Conservation (phyloP, 768 basidiomycete genomes). For the Hydnum rufescens region DNA sequence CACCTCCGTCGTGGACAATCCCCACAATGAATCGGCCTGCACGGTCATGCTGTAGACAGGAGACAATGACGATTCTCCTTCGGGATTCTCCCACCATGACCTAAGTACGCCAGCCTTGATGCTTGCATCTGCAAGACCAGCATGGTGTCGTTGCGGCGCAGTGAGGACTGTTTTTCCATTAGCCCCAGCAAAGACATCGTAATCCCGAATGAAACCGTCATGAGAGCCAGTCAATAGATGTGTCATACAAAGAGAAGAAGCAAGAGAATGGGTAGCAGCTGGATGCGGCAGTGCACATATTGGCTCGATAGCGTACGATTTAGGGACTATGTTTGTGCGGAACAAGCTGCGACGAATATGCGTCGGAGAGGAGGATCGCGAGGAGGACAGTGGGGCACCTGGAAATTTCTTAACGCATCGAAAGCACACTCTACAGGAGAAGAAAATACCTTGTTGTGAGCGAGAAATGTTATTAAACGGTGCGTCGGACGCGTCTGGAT, state of each 20-base stretch:
- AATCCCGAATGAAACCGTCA: slow-evolving; percentile 83
- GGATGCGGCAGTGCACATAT: slow-evolving; percentile 84
- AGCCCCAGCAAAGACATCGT: slow-evolving; percentile 74
- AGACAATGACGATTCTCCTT: slow-evolving; percentile 23
- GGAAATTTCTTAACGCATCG: no score
- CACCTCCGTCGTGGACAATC: slow-evolving; percentile 73
- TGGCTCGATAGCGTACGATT: slow-evolving; percentile 71
- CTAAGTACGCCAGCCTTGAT: slow-evolving; percentile 76
- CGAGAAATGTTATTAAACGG: no score
- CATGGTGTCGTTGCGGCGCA: slow-evolving; percentile 73
- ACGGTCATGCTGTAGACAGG: slow-evolving; percentile 82
- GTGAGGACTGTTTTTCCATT: slow-evolving; percentile 78
- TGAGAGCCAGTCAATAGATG: slow-evolving; percentile 82
- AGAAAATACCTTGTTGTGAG: no score
- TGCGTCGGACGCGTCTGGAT: slow-evolving; percentile 11
- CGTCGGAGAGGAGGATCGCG: slow-evolving; percentile 13
- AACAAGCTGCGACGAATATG: slow-evolving; percentile 17
- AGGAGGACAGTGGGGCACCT: neutral
- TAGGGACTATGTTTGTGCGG: slow-evolving; percentile 14
- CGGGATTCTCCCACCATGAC: slow-evolving; percentile 77
- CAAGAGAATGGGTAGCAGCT: slow-evolving; percentile 70
- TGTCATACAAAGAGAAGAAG: slow-evolving; percentile 68
- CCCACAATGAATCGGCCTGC: slow-evolving; percentile 88
- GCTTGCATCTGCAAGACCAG: slow-evolving; percentile 77
- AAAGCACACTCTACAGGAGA: no score